A percentile compares a stretch with the other conserved stretches of the same genome.
These are phyloP conservation scores for Dactylis glomerata DNA, from an alignment of 176 grass and related monocot genomes.

Conservation along the genomic window DNA sequence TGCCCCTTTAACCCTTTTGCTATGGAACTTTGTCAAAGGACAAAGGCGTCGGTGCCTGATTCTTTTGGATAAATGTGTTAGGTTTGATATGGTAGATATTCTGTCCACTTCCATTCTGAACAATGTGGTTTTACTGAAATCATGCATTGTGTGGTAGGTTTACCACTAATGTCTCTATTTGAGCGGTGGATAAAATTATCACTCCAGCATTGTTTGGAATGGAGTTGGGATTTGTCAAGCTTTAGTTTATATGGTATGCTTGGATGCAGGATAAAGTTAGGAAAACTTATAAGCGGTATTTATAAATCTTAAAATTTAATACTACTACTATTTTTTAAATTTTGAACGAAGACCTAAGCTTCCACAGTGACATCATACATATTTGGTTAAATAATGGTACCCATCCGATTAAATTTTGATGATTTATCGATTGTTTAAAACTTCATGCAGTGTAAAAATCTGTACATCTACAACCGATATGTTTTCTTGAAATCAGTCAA, in stretches of 20 bases:
- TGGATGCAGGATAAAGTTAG: background rate
- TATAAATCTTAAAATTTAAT: background rate
- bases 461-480: background rate
- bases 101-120: constrained; percentile 2
- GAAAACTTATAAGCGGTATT: background rate
- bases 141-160: background rate
- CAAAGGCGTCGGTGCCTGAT: constrained; percentile 22
- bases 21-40: constrained; percentile 26
- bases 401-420: background rate
- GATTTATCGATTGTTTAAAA: background rate
- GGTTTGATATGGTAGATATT: constrained; percentile 41
- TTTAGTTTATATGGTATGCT: background rate
- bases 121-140: constrained; percentile 13
- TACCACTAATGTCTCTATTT: background rate
- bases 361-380: background rate
- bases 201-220: background rate
- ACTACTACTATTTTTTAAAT: background rate
- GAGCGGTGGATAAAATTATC: background rate
- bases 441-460: background rate
- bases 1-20: constrained; percentile 33
- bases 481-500: background rate
- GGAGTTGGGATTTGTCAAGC: background rate
- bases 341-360: background rate
- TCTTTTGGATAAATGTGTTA: constrained; percentile 36
- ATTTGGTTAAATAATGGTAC: background rate